A percentile compares a stretch with the other conserved stretches of the same genome.
phyloP scores from a whole-genome alignment of 1,139 yeast species.

The Sugiyamaella grinbergsii region DNA sequence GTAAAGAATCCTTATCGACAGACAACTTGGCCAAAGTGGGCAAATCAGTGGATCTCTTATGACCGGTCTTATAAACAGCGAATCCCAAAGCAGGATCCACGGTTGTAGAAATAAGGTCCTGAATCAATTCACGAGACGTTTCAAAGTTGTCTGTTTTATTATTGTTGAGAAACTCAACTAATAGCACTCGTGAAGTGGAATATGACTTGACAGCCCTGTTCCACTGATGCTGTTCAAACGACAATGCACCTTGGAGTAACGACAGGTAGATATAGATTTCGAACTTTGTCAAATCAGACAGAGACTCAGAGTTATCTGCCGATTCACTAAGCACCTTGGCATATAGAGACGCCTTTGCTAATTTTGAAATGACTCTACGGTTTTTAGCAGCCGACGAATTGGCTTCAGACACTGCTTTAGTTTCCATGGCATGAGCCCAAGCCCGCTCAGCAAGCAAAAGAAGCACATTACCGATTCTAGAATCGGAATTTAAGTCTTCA shows the following conservation, averaged over 20 bases:
- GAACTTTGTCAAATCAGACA: conserved; percentile 37
- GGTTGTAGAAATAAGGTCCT: conserved; percentile 59
- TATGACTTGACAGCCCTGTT: conserved; percentile 53
- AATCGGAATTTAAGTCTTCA: conserved; percentile 53
- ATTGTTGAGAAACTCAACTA: conserved; percentile 36
- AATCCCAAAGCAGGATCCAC: conserved; percentile 71
- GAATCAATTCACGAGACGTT: conserved; percentile 45
- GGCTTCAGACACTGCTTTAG: conserved; percentile 58
- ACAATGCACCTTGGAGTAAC: conserved; percentile 60
- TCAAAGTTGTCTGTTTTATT: conserved; percentile 17
- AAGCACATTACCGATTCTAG: conserved; percentile 52
- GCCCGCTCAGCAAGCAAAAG: conserved; percentile 68
- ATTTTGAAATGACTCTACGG: conserved; percentile 63
- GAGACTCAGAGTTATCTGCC: conserved; percentile 41
- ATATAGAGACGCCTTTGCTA: conserved; percentile 61
- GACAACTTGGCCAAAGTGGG: conserved; percentile 37
- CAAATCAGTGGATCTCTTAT: conserved; percentile 37
- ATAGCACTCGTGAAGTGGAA: conserved; percentile 62
- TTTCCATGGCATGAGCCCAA: conserved; percentile 66
- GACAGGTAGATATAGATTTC: conserved; percentile 65
- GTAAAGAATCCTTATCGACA: conserved; percentile 26
- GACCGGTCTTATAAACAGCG: conserved; percentile 51
- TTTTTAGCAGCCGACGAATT: conserved; percentile 43
- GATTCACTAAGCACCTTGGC: conserved; percentile 51
- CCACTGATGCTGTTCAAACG: conserved; percentile 65